These are phyloP conservation scores for Euphorbia tirucalli DNA, from an alignment of 345 rosid genomes.

Conservation along the genomic window DNA sequence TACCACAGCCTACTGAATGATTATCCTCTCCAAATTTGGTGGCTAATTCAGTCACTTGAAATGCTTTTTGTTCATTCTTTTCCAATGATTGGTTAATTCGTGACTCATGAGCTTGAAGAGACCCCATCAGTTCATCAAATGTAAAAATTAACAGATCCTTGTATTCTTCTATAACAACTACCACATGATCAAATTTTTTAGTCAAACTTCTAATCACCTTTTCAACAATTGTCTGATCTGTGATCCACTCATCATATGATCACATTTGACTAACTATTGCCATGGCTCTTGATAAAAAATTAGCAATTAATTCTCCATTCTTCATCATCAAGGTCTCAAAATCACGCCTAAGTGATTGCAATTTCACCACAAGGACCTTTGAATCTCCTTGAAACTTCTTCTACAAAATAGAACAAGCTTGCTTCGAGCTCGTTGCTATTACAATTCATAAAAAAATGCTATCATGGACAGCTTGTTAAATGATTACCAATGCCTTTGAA, in stretches of 20 bases:
- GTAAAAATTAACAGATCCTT: neutral
- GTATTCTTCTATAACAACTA: slow-evolving; percentile 11
- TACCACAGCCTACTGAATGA: neutral
- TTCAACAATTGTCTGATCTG: neutral
- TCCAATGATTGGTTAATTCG: neutral
- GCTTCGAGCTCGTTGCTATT: neutral
- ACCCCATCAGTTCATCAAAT: slow-evolving; percentile 21
- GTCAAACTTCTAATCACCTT: slow-evolving; percentile 1
- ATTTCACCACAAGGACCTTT: neutral
- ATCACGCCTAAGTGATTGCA: neutral
- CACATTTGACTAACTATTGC: slow-evolving; percentile 7
- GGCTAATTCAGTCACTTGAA: neutral
- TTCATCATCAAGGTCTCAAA: neutral
- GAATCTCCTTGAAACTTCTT: neutral
- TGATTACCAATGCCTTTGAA: slow-evolving; percentile 8
- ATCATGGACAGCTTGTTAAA: slow-evolving; percentile 6
- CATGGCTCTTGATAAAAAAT: slow-evolving; percentile 1
- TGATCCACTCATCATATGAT: neutral
- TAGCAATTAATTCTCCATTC: neutral
- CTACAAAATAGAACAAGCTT: neutral
- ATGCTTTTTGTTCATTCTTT: neutral
- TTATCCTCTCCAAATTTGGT: neutral
- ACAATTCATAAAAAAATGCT: neutral
- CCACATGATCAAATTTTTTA: slow-evolving; percentile 12
- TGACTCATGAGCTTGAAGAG: slow-evolving; percentile 14